These are phyloP conservation scores for Globisporangium spiculum DNA, from an alignment of 352 stramenopile species.

Conservation along the genomic window DNA sequence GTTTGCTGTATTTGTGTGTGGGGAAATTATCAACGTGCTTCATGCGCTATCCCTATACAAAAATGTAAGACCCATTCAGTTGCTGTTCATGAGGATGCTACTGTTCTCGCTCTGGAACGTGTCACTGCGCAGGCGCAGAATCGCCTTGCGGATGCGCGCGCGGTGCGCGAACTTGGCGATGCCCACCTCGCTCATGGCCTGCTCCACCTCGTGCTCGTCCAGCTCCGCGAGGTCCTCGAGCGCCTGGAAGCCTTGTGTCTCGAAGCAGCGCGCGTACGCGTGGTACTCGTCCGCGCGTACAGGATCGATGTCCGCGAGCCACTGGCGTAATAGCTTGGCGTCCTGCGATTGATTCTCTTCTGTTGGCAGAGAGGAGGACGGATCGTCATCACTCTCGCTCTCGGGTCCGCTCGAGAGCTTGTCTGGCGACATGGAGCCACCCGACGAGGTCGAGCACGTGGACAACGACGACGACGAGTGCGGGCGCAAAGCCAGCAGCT, in stretches of 20 bases:
- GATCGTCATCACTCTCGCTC: constrained; percentile 25
- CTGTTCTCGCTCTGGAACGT: constrained; percentile 24
- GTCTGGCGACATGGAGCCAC: constrained; percentile 28
- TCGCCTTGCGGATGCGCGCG: constrained; percentile 65
- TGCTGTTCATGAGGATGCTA: constrained; percentile 28
- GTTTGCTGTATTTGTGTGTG: background rate
- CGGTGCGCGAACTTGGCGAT: constrained; percentile 78
- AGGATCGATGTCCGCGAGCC: constrained; percentile 54
- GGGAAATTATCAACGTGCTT: no score
- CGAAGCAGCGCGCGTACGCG: constrained; percentile 53
- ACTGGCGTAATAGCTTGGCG: constrained; percentile 33
- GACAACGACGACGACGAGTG: constrained; percentile 14
- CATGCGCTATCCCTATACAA: background rate
- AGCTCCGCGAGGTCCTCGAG: constrained; percentile 58
- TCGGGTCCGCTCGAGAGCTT: constrained; percentile 30
- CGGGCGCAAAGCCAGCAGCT: constrained; percentile 33
- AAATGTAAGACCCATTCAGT: background rate
- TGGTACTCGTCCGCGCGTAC: constrained; percentile 48
- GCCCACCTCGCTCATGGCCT: constrained; percentile 71
- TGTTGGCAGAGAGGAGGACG: background rate
- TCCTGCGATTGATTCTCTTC: constrained; percentile 17
- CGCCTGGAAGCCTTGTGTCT: constrained; percentile 61
- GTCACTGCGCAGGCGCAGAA: constrained; percentile 38
- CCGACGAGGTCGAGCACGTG: constrained; percentile 20
- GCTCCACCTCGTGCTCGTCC: constrained; percentile 65